phyloP scores from a whole-genome alignment of 2,329 filamentous ascomycete genomes.

The Neocatenulostroma microsporum region DNA sequence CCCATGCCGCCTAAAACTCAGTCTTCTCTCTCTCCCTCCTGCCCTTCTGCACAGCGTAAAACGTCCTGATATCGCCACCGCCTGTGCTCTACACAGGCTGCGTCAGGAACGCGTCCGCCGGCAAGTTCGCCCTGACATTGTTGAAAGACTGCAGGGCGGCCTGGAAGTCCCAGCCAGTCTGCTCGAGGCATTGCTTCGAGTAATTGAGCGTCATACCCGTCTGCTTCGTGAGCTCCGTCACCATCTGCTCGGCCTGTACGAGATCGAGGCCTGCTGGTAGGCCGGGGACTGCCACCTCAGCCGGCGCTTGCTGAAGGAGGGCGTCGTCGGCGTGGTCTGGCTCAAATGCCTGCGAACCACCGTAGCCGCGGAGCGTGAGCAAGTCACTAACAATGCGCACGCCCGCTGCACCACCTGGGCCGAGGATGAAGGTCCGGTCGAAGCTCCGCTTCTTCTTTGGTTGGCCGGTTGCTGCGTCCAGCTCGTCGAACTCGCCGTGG shows the following conservation, averaged over 20 bases:
- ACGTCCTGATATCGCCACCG: slow-evolving; percentile 4
- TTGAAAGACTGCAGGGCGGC: slow-evolving; percentile 68
- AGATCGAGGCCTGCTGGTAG: slow-evolving; percentile 23
- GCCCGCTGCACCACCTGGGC: slow-evolving; percentile 59
- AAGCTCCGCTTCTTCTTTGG: slow-evolving; percentile 60
- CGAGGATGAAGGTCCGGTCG: slow-evolving; percentile 71
- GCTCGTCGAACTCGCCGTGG: slow-evolving; percentile 79
- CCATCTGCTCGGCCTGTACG: slow-evolving; percentile 46
- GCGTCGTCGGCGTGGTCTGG: slow-evolving; percentile 31
- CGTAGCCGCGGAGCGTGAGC: slow-evolving; percentile 63
- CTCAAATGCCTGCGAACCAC: slow-evolving; percentile 47
- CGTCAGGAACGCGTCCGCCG: slow-evolving; percentile 34
- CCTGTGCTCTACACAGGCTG: slow-evolving; percentile 2
- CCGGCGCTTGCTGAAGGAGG: slow-evolving; percentile 18
- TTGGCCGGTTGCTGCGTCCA: slow-evolving; percentile 50
- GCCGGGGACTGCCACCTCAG: slow-evolving; percentile 14
- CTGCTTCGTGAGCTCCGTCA: slow-evolving; percentile 61
- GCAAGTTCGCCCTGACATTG: slow-evolving; percentile 55
- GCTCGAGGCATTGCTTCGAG: slow-evolving; percentile 70
- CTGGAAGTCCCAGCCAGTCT: slow-evolving; percentile 73
- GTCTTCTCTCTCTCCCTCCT: not conserved
- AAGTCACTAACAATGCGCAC: slow-evolving; percentile 75
- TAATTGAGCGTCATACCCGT: slow-evolving; percentile 76
- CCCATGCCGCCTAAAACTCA: not conserved
- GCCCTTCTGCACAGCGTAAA: slow-evolving; percentile 1